Conservation (phyloP, 1,284 basidiomycete species). For the Tilletia caries region DNA sequence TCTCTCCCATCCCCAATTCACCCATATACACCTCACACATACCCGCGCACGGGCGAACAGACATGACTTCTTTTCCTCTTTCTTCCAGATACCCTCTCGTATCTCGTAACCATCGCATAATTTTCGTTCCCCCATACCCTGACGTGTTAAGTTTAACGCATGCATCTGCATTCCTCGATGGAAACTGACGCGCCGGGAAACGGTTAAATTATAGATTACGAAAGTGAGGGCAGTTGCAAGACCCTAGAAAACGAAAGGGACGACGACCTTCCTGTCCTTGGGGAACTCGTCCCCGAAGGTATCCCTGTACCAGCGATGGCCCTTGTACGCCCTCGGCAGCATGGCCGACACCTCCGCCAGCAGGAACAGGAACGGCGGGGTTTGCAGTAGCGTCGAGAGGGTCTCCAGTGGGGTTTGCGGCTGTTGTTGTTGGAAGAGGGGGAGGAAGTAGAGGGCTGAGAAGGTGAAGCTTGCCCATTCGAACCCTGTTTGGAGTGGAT, state of each 20-base stretch:
- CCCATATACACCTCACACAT: too few relatives aligned
- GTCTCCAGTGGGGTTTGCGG: neutral
- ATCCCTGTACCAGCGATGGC: conserved; percentile 74
- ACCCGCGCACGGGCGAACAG: too few relatives aligned
- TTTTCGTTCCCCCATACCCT: too few relatives aligned
- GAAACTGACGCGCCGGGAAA: too few relatives aligned
- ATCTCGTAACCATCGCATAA: too few relatives aligned
- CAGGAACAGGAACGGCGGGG: conserved; percentile 61
- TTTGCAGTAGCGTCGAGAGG: conserved; percentile 21
- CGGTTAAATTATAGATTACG: too few relatives aligned
- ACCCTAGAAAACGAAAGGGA: conserved; percentile 65
- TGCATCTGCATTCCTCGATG: too few relatives aligned
- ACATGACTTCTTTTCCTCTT: too few relatives aligned
- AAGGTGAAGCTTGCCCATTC: conserved; percentile 49
- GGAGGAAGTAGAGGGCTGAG: conserved; percentile 35
- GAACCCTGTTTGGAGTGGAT: conserved; percentile 32
- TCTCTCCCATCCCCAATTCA: neutral
- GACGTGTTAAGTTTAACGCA: too few relatives aligned
- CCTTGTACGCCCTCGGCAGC: conserved; percentile 73
- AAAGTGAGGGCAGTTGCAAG: too few relatives aligned
- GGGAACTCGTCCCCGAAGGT: conserved; percentile 66
- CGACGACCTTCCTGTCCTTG: conserved; percentile 63
- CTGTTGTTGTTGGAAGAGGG: conserved; percentile 29
- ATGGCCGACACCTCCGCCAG: conserved; percentile 68
- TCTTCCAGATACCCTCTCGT: too few relatives aligned